A percentile compares a stretch with the other conserved stretches of the same genome.
Evolutionary conservation across 1,284 basidiomycete genomes (phyloP).

Genomic region (Moniliella sp.): DNA sequence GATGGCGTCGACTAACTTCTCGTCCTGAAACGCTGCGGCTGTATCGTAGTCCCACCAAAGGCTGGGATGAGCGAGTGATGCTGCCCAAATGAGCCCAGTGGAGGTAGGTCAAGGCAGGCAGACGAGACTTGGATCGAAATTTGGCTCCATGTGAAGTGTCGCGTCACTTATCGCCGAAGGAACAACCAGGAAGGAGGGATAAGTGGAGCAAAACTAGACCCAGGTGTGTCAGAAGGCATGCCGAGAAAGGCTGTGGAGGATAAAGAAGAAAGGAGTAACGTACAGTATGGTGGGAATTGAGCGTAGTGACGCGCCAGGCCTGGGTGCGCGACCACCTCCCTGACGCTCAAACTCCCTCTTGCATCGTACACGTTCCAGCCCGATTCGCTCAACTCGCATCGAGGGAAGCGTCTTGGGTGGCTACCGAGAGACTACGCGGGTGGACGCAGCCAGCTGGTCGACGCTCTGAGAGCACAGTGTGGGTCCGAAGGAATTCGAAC

Average conservation of each 20-base stretch:
- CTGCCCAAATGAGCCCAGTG: constrained; percentile 91
- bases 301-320: constrained; percentile 84
- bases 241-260: neutral
- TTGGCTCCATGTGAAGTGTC: constrained; percentile 79
- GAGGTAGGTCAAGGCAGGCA: constrained; percentile 74
- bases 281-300: constrained; percentile 80
- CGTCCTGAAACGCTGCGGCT: constrained; percentile 78
- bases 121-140: constrained; percentile 77
- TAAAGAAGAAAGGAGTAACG: no score
- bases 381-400: no score
- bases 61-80: constrained; percentile 87
- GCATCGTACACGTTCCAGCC: constrained; percentile 72
- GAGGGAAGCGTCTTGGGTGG: no score
- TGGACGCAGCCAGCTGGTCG: no score
- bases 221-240: neutral
- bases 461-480: no score
- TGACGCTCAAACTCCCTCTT: constrained; percentile 63
- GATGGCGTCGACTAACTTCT: constrained; percentile 86
- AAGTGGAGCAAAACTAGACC: constrained; percentile 57
- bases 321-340: constrained; percentile 52
- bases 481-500: no score
- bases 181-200: constrained; percentile 67
- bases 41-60: constrained; percentile 90
- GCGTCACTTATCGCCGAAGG: constrained; percentile 85
- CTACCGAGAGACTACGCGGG: no score